Evolutionary conservation across 192 early-diverging fungal species (phyloP).

Genomic region (Umbelopsis ramanniana): DNA sequence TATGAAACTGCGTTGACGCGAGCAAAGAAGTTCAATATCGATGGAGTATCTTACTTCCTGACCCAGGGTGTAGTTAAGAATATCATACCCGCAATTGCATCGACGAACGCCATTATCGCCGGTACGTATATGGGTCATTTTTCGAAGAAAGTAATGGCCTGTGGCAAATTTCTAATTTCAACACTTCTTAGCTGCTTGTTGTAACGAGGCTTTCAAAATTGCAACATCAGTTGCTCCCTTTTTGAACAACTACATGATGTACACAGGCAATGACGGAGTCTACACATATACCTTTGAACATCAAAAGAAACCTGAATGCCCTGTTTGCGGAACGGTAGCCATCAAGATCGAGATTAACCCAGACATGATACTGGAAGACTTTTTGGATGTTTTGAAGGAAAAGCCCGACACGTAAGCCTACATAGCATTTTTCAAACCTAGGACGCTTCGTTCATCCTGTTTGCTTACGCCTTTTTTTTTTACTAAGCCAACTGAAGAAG

Average conservation of each 20-base stretch:
- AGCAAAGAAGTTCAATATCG: conserved; percentile 83
- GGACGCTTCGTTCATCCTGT: not conserved
- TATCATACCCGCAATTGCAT: conserved; percentile 96
- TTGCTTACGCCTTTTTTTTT: not conserved
- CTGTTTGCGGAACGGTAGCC: conserved; percentile 82
- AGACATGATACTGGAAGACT: conserved; percentile 72
- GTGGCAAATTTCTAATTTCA: not conserved
- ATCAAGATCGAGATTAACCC: conserved; percentile 54
- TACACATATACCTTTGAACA: conserved; percentile 91
- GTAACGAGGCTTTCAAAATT: conserved; percentile 94
- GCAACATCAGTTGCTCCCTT: conserved; percentile 76
- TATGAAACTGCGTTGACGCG: conserved; percentile 67
- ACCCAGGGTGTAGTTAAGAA: conserved; percentile 98
- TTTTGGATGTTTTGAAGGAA: conserved; percentile 83
- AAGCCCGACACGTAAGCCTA: conserved; percentile 63
- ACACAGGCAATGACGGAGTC: conserved; percentile 88
- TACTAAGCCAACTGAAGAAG: conserved; percentile 77
- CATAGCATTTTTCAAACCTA: not conserved
- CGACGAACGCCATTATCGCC: conserved; percentile 83
- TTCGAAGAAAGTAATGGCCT: not conserved
- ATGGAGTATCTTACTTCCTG: conserved; percentile 86
- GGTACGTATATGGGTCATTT: conserved; percentile 33
- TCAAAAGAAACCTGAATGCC: conserved; percentile 83
- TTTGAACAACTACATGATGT: conserved; percentile 97
- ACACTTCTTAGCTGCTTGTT: conserved; percentile 74